Evolutionary conservation across 2,329 filamentous ascomycete genomes (phyloP).

Genomic region (Aschersonia sp.): DNA sequence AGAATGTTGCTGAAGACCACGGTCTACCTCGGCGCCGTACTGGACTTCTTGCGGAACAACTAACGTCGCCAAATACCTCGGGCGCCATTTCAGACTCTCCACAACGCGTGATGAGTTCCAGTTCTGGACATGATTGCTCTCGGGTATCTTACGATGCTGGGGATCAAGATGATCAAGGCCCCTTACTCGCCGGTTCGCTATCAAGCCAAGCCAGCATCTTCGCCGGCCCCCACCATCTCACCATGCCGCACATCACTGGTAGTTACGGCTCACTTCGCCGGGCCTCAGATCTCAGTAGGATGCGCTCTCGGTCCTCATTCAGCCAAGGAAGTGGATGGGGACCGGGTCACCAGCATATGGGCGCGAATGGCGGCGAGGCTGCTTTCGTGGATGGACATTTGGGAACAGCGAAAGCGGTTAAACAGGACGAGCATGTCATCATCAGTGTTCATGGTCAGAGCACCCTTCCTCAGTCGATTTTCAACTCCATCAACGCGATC

Average conservation of each 20-base stretch:
- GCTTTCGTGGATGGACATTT: slow-evolving; percentile 34
- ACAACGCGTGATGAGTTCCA: neutral
- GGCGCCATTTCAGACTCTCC: neutral
- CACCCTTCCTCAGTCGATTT: slow-evolving; percentile 88
- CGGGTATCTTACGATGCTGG: no score
- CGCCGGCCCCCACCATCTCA: slow-evolving; percentile 43
- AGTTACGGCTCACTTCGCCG: slow-evolving; percentile 51
- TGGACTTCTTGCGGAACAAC: slow-evolving; percentile 37
- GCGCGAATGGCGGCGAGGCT: slow-evolving; percentile 12
- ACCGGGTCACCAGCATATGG: slow-evolving; percentile 19
- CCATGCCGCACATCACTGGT: slow-evolving; percentile 54
- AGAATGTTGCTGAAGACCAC: slow-evolving; percentile 8
- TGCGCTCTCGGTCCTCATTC: slow-evolving; percentile 31
- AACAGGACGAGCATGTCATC: slow-evolving; percentile 75
- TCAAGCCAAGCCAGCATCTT: slow-evolving; percentile 32
- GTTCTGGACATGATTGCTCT: neutral
- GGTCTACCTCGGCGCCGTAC: slow-evolving; percentile 14
- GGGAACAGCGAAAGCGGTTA: slow-evolving; percentile 76
- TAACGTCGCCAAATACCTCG: slow-evolving; percentile 23
- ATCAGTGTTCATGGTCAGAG: slow-evolving; percentile 81
- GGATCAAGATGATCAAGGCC: slow-evolving; percentile 1
- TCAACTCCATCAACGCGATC: slow-evolving; percentile 90
- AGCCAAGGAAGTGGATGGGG: slow-evolving; percentile 17
- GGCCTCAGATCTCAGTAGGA: slow-evolving; percentile 21
- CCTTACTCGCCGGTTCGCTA: slow-evolving; percentile 13